Evolutionary conservation across 345 rosid genomes (phyloP).

Genomic region (Geranium rotundifolium): DNA sequence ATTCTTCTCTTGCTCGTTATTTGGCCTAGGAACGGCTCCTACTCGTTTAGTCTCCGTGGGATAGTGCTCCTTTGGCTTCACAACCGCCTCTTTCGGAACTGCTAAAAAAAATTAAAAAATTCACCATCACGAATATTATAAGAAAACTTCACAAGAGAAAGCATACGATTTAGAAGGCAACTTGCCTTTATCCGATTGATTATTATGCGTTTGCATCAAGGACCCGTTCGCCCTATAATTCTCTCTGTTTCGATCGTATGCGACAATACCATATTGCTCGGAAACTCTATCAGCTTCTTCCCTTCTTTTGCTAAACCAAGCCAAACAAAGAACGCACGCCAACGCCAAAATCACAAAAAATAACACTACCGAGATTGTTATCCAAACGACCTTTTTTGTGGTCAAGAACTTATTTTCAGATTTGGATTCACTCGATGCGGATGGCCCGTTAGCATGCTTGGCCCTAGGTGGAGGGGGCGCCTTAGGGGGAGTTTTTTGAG

Average conservation of each 20-base stretch:
- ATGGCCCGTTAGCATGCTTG: constrained; percentile 48
- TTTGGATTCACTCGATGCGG: constrained; percentile 38
- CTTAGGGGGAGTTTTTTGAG: too few relatives aligned
- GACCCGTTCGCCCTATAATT: constrained; percentile 33
- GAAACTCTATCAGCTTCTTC: constrained; percentile 34
- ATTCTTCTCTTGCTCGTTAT: constrained; percentile 34
- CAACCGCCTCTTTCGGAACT: constrained; percentile 39
- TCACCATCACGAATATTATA: too few relatives aligned
- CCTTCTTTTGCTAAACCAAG: constrained; percentile 42
- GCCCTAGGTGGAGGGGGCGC: constrained; percentile 15
- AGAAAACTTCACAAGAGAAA: background rate
- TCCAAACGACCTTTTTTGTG: constrained; percentile 54
- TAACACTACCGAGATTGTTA: constrained; percentile 59
- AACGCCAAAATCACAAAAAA: constrained; percentile 43
- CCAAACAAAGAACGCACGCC: constrained; percentile 43
- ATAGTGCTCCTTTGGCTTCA: constrained; percentile 23
- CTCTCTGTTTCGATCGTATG: constrained; percentile 53
- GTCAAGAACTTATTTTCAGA: constrained; percentile 31
- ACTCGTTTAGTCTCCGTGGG: constrained; percentile 26
- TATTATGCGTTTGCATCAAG: constrained; percentile 27
- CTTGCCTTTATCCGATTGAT: constrained; percentile 57
- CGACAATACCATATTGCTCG: constrained; percentile 63
- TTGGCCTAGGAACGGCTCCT: constrained; percentile 36
- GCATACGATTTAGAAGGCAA: background rate
- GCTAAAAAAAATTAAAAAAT: constrained; percentile 14